These are phyloP conservation scores for Omphalea diandra DNA, from an alignment of 441 rosid genomes.

Conservation along the genomic window DNA sequence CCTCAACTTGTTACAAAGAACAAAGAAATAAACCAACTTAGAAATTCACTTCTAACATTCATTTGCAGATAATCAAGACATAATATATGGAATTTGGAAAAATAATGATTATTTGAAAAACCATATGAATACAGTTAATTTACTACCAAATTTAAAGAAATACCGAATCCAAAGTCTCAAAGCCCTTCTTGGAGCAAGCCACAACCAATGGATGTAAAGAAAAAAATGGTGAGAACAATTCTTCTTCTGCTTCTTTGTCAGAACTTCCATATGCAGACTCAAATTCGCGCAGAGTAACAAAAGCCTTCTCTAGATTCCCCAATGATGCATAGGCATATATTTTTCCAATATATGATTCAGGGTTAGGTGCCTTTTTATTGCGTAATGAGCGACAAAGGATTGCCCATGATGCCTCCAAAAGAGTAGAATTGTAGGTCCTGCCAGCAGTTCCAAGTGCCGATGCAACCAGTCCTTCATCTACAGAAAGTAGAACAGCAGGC, in stretches of 20 bases:
- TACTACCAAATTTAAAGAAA: slow-evolving; percentile 21
- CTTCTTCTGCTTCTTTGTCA: slow-evolving; percentile 47
- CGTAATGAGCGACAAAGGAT: slow-evolving; percentile 66
- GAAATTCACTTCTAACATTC: background rate
- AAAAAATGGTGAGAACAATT: slow-evolving; percentile 83
- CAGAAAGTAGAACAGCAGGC: slow-evolving; percentile 58
- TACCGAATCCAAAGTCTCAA: slow-evolving; percentile 87
- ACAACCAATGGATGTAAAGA: slow-evolving; percentile 71
- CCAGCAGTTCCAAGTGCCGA: slow-evolving; percentile 85
- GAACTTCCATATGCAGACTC: slow-evolving; percentile 59
- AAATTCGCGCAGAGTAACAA: slow-evolving; percentile 62
- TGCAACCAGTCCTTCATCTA: slow-evolving; percentile 80
- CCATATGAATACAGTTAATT: background rate
- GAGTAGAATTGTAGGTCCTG: slow-evolving; percentile 61
- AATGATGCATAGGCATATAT: slow-evolving; percentile 72
- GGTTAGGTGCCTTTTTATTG: slow-evolving; percentile 61
- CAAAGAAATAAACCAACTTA: background rate
- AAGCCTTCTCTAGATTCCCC: slow-evolving; percentile 77
- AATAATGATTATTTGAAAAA: background rate
- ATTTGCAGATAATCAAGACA: background rate
- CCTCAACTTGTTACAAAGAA: background rate
- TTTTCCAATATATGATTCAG: slow-evolving; percentile 75
- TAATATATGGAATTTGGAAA: background rate
- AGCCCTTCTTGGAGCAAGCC: slow-evolving; percentile 87
- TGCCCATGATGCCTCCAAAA: slow-evolving; percentile 83